A percentile compares a stretch with the other conserved stretches of the same genome.
Evolutionary conservation across 495 filamentous ascomycete genomes (phyloP).

Genomic region (Chlorociboria aeruginascens): DNA sequence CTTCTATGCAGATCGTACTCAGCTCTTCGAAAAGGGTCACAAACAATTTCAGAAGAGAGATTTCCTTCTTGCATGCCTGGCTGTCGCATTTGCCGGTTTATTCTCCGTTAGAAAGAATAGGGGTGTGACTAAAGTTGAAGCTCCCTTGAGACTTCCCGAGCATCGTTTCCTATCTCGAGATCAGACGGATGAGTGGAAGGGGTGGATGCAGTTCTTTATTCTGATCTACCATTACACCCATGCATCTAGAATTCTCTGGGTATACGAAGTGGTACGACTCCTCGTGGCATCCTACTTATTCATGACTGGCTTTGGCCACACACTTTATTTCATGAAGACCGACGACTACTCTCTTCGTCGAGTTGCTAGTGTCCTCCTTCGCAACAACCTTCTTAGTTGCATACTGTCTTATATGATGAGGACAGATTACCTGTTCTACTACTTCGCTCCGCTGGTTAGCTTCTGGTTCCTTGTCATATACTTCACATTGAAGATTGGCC

Average conservation of each 20-base stretch:
- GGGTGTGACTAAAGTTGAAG: neutral
- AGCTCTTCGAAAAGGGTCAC: slow-evolving; percentile 41
- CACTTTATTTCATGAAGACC: slow-evolving; percentile 40
- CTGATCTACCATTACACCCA: slow-evolving; percentile 47
- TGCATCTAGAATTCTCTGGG: slow-evolving; percentile 34
- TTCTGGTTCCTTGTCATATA: slow-evolving; percentile 51
- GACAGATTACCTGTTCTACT: slow-evolving; percentile 46
- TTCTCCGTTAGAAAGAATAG: slow-evolving; percentile 19
- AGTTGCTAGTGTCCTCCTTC: slow-evolving; percentile 35
- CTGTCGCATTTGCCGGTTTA: slow-evolving; percentile 26
- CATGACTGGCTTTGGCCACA: slow-evolving; percentile 48
- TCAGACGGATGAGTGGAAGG: slow-evolving; percentile 54
- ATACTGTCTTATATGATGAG: slow-evolving; percentile 43
- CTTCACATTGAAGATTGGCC: slow-evolving; percentile 30
- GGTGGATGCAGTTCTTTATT: slow-evolving; percentile 48
- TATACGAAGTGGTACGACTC: slow-evolving; percentile 42
- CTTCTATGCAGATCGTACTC: slow-evolving; percentile 44
- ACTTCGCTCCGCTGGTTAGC: slow-evolving; percentile 44
- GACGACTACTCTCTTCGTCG: slow-evolving; percentile 42
- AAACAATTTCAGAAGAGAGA: slow-evolving; percentile 32
- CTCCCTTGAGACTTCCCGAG: slow-evolving; percentile 5
- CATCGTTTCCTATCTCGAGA: slow-evolving; percentile 35
- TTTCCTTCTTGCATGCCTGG: slow-evolving; percentile 27
- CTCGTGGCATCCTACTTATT: slow-evolving; percentile 50
- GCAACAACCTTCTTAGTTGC: slow-evolving; percentile 42